Percentiles rank a stretch among this genome's conserved stretches.
Conservation (phyloP, 768 basidiomycete genomes). For the Leccinum rimulosum region DNA sequence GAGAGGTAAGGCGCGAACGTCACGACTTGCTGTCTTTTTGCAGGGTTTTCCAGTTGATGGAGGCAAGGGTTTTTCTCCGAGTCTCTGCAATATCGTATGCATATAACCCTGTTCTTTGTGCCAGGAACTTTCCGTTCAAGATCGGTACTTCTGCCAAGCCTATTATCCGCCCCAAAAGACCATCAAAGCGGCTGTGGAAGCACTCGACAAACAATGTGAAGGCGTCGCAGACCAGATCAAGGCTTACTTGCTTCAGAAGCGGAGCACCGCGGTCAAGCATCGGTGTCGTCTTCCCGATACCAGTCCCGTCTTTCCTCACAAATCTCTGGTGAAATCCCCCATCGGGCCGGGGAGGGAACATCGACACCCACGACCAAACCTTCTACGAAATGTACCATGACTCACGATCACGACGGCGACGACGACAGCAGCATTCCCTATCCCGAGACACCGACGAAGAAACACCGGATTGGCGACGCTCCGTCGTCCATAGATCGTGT, state of each 20-base stretch:
- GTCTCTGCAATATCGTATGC: too few species aligned
- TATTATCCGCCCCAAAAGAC: constrained; percentile 15
- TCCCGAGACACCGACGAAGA: constrained; percentile 45
- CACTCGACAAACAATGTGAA: constrained; percentile 27
- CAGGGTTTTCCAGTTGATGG: constrained; percentile 42
- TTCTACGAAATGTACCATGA: constrained; percentile 34
- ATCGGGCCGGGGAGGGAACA: constrained; percentile 10
- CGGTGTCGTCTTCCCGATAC: neutral
- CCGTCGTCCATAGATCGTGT: neutral
- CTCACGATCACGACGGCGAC: constrained; percentile 17
- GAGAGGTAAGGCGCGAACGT: constrained; percentile 17
- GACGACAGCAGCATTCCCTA: constrained; percentile 13
- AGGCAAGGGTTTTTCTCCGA: constrained; percentile 24
- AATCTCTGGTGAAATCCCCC: constrained; percentile 10
- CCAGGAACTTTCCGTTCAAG: constrained; percentile 14
- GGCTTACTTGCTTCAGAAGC: constrained; percentile 4
- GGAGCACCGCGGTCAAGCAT: neutral
- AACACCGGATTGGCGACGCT: constrained; percentile 28
- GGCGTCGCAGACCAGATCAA: constrained; percentile 24
- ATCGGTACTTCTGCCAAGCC: constrained; percentile 16
- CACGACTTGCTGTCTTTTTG: constrained; percentile 41
- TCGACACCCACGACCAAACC: constrained; percentile 10
- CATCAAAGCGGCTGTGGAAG: constrained; percentile 21
- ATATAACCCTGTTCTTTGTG: neutral
- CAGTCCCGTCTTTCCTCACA: constrained; percentile 7